These are phyloP conservation scores for Penicillium malachiteum DNA, from an alignment of 495 filamentous ascomycete genomes.

Conservation along the genomic window DNA sequence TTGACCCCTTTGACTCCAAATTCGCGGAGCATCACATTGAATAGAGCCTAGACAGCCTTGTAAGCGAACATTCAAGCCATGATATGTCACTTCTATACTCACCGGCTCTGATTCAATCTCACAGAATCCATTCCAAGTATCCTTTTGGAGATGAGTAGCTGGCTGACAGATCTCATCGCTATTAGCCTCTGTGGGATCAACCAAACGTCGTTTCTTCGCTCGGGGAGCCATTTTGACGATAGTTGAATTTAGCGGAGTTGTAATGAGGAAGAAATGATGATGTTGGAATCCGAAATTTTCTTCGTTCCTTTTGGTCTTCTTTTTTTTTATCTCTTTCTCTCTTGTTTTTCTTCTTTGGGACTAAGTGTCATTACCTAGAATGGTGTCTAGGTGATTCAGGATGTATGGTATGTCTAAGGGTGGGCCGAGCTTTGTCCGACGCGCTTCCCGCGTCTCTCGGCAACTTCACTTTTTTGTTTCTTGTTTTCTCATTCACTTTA, in stretches of 20 bases:
- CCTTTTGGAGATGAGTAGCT: slow-evolving; percentile 43
- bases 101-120: slow-evolving; percentile 93
- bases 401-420: slow-evolving; percentile 17
- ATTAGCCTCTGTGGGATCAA: slow-evolving; percentile 9
- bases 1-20: slow-evolving; percentile 73
- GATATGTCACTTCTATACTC: slow-evolving; percentile 18
- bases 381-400: too few species aligned
- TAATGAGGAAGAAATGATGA: background rate
- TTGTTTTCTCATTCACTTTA: slow-evolving; percentile 8
- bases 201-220: slow-evolving; percentile 36
- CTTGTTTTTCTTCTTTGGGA: too few species aligned
- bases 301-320: too few species aligned
- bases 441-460: slow-evolving; percentile 33
- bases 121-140: slow-evolving; percentile 72
- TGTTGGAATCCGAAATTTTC: background rate
- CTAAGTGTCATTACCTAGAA: background rate
- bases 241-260: background rate
- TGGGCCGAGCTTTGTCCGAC: slow-evolving; percentile 31
- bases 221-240: slow-evolving; percentile 29
- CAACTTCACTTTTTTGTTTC: slow-evolving; percentile 24
- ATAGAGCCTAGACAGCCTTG: slow-evolving; percentile 58
- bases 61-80: too few species aligned
- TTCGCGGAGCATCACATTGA: slow-evolving; percentile 77
- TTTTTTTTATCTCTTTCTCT: too few species aligned
- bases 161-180: slow-evolving; percentile 33